A percentile compares a stretch with the other conserved stretches of the same genome.
Conservation (phyloP, 371 early-diverging fungal genomes). For the Mortierella sp. region DNA sequence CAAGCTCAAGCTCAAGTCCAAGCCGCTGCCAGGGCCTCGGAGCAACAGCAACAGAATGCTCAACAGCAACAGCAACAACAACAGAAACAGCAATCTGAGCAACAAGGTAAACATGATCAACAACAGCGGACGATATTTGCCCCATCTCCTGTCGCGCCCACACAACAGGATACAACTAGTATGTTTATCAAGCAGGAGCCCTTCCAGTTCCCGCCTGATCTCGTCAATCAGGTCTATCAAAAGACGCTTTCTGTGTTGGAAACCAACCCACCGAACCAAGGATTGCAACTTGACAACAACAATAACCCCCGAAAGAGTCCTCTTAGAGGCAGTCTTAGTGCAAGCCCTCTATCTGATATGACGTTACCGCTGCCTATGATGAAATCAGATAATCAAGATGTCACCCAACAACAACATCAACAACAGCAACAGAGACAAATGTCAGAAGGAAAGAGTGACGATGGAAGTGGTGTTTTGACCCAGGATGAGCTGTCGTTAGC, state of each 20-base stretch:
- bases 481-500: slow-evolving; percentile 15
- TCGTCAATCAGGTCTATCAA: slow-evolving; percentile 51
- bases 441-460: slow-evolving; percentile 18
- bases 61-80: slow-evolving; percentile 25
- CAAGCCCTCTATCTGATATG: slow-evolving; percentile 40
- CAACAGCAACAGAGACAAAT: slow-evolving; percentile 14
- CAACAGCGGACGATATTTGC: not conserved
- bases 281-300: not conserved
- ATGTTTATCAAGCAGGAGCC: slow-evolving; percentile 47
- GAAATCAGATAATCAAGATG: slow-evolving; percentile 20
- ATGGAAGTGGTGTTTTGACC: slow-evolving; percentile 9
- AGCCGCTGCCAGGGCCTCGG: not conserved
- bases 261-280: slow-evolving; percentile 4
- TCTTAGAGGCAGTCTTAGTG: slow-evolving; percentile 14
- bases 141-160: slow-evolving; percentile 2
- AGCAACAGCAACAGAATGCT: slow-evolving; percentile 9
- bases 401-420: slow-evolving; percentile 15
- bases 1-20: not conserved
- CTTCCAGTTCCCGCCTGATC: slow-evolving; percentile 41
- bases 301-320: slow-evolving; percentile 20
- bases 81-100: slow-evolving; percentile 17
- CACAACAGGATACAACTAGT: slow-evolving; percentile 23
- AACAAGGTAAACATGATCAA: slow-evolving; percentile 19
- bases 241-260: slow-evolving; percentile 45
- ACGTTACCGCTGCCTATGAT: slow-evolving; percentile 37